phyloP scores from a whole-genome alignment of 768 basidiomycete species.

The Polyporus arcularius region DNA sequence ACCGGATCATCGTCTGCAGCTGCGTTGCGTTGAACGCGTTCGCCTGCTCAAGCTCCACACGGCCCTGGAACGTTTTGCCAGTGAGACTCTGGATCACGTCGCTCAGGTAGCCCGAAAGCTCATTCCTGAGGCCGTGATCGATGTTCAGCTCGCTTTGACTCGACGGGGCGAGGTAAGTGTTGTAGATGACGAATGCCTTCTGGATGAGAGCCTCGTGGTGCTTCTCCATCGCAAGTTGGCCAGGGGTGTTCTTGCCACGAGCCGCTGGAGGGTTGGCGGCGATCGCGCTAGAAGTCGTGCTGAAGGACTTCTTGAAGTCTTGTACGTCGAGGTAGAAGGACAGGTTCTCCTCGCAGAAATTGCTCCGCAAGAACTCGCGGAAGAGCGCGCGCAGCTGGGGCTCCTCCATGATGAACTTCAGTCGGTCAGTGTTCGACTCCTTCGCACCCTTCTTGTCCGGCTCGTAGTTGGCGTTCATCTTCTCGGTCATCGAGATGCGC shows the following conservation, averaged over 20 bases:
- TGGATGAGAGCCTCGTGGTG: slow-evolving; percentile 95
- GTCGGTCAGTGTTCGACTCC: slow-evolving; percentile 90
- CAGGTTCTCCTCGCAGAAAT: slow-evolving; percentile 98
- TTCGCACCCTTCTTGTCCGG: slow-evolving; percentile 59
- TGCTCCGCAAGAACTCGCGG: slow-evolving; percentile 90
- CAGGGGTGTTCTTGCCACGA: slow-evolving; percentile 55
- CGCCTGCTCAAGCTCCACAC: slow-evolving; percentile 80
- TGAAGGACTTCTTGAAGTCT: slow-evolving; percentile 96
- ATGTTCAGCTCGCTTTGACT: slow-evolving; percentile 97
- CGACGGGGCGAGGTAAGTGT: slow-evolving; percentile 93
- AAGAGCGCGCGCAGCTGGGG: slow-evolving; percentile 86
- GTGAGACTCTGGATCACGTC: slow-evolving; percentile 81
- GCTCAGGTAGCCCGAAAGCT: slow-evolving; percentile 90
- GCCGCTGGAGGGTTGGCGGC: slow-evolving; percentile 45
- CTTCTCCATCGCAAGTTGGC: slow-evolving; percentile 90
- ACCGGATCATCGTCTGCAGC: slow-evolving; percentile 85
- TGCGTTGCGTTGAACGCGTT: slow-evolving; percentile 92
- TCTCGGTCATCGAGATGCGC: slow-evolving; percentile 77
- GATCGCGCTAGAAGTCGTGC: slow-evolving; percentile 90
- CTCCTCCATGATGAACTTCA: slow-evolving; percentile 91
- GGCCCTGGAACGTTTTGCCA: slow-evolving; percentile 77
- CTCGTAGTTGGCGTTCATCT: slow-evolving; percentile 57
- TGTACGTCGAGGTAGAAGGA: slow-evolving; percentile 97
- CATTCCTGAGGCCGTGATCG: slow-evolving; percentile 93
- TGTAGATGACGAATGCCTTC: slow-evolving; percentile 91